phyloP scores from a whole-genome alignment of 2,329 filamentous ascomycete genomes.

The Fusarium virguliforme region DNA sequence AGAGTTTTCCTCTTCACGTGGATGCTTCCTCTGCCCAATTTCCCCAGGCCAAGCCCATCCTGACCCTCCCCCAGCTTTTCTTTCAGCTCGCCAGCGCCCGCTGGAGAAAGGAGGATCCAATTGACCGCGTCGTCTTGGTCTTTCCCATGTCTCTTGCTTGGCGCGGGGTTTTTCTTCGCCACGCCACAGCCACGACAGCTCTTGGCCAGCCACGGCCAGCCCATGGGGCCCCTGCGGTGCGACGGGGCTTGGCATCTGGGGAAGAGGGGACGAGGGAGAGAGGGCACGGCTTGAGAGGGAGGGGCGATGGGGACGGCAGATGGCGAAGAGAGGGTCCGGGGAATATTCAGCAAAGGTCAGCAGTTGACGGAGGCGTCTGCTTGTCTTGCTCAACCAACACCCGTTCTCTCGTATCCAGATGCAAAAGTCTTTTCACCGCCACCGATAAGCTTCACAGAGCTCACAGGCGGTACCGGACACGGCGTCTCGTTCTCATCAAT shows the following conservation, averaged over 20 bases:
- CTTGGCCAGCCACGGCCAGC: conserved; percentile 20
- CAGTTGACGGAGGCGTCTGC: neutral
- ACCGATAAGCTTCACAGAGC: conserved; percentile 21
- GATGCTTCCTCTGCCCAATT: conserved; percentile 10
- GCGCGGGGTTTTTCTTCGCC: conserved; percentile 33
- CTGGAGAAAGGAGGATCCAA: conserved; percentile 11
- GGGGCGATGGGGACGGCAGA: conserved; percentile 25
- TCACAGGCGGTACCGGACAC: conserved; percentile 3
- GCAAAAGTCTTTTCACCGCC: conserved; percentile 21
- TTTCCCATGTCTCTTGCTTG: conserved; percentile 27
- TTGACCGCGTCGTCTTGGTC: neutral
- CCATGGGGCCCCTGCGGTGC: conserved; percentile 11
- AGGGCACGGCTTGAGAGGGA: neutral
- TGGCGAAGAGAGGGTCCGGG: conserved; percentile 29
- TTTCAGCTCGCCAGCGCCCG: conserved; percentile 7
- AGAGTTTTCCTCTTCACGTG: conserved; percentile 10
- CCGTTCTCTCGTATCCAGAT: neutral
- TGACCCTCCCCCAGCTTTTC: conserved; percentile 36
- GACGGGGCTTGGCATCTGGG: conserved; percentile 29
- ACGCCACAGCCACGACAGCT: neutral
- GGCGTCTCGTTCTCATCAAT: conserved; percentile 6
- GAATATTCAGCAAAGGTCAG: conserved; percentile 14
- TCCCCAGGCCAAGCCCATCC: conserved; percentile 18
- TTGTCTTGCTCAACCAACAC: conserved; percentile 6
- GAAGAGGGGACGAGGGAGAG: conserved; percentile 1